Percentiles rank a stretch among this genome's conserved stretches.
Evolutionary conservation across 2,329 filamentous ascomycete species (phyloP).

Genomic region (Phialophora chinensis): DNA sequence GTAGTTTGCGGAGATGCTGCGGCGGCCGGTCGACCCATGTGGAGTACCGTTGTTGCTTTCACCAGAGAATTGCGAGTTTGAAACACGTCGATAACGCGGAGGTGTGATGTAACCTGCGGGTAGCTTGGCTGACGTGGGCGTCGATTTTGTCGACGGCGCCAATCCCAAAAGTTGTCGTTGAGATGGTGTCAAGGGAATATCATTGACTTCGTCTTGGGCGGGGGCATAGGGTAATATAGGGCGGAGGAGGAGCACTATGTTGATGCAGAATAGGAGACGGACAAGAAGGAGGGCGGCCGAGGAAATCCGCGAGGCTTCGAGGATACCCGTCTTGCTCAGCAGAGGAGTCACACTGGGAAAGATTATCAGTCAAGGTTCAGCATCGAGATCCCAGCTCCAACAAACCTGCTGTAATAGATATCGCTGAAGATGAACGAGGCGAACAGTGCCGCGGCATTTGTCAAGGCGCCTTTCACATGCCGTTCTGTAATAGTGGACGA

Average conservation of each 20-base stretch:
- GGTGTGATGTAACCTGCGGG: slow-evolving; percentile 70
- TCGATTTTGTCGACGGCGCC: slow-evolving; percentile 67
- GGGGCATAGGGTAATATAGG: slow-evolving; percentile 67
- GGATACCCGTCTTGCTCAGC: slow-evolving; percentile 45
- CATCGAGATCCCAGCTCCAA: slow-evolving; percentile 4
- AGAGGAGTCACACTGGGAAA: slow-evolving; percentile 44
- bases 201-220: slow-evolving; percentile 75
- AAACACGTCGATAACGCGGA: slow-evolving; percentile 73
- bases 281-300: slow-evolving; percentile 60
- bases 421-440: slow-evolving; percentile 52
- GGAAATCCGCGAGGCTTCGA: slow-evolving; percentile 44
- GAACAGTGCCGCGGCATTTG: slow-evolving; percentile 67
- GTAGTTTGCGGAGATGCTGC: slow-evolving; percentile 43
- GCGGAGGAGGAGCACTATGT: slow-evolving; percentile 72
- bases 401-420: slow-evolving; percentile 35
- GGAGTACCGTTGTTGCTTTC: slow-evolving; percentile 38
- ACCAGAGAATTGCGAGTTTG: slow-evolving; percentile 57
- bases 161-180: slow-evolving; percentile 87
- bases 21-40: slow-evolving; percentile 56
- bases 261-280: slow-evolving; percentile 69
- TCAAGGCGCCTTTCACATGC: slow-evolving; percentile 72
- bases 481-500: slow-evolving; percentile 77
- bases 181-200: slow-evolving; percentile 88
- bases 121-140: slow-evolving; percentile 63
- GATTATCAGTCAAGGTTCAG: slow-evolving; percentile 28